These are phyloP conservation scores for Botrytis byssoidea DNA, from an alignment of 2,329 filamentous ascomycete genomes.

Conservation along the genomic window DNA sequence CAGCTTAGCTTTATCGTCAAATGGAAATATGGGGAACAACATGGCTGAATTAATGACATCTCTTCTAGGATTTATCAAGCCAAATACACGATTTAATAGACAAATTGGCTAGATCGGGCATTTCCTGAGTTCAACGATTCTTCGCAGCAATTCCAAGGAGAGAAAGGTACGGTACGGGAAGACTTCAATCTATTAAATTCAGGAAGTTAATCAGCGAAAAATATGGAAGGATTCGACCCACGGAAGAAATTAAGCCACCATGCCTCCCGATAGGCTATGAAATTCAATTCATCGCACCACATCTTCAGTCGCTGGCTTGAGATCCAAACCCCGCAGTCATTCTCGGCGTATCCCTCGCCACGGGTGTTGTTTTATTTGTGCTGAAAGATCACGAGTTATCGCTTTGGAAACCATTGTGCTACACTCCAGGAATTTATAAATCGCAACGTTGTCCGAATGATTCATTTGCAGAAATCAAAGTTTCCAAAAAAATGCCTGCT, in stretches of 20 bases:
- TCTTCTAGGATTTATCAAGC: not conserved
- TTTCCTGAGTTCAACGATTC: not conserved
- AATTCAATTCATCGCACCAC: not conserved
- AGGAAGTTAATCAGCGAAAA: not conserved
- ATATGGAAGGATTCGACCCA: not conserved
- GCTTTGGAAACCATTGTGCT: not conserved
- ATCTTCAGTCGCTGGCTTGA: not conserved
- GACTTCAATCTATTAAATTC: not conserved
- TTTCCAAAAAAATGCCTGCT: not conserved
- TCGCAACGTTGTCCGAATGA: not conserved
- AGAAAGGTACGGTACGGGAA: not conserved
- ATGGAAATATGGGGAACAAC: not conserved
- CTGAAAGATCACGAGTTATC: not conserved
- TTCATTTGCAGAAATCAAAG: not conserved
- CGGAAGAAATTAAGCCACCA: not conserved
- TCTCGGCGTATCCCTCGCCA: not conserved
- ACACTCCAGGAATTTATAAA: not conserved
- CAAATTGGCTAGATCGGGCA: fast-evolving
- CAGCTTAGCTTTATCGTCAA: not conserved
- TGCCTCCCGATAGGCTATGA: not conserved
- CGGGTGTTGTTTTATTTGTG: not conserved
- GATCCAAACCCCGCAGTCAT: not conserved
- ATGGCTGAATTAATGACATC: not conserved
- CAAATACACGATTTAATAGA: not conserved
- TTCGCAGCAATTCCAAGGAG: not conserved